Percentiles rank a stretch among this genome's conserved stretches.
These are phyloP conservation scores for Pleodorina starrii DNA, from an alignment of 139 green algal species.

Conservation along the genomic window DNA sequence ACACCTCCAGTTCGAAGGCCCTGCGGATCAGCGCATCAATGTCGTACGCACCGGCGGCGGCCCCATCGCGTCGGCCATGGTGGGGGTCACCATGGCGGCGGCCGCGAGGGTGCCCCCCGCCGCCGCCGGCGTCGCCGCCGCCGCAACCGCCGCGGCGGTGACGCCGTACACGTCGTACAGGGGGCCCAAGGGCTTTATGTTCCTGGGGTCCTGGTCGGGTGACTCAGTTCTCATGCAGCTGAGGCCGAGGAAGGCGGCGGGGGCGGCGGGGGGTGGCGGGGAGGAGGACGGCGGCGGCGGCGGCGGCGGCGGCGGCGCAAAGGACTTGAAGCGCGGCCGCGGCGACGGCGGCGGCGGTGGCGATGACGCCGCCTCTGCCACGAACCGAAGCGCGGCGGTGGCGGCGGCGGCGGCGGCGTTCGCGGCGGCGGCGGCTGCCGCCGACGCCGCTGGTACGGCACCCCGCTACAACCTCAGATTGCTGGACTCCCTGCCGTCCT, in stretches of 20 bases:
- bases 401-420: conserved; percentile 28
- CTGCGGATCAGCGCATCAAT: conserved; percentile 43
- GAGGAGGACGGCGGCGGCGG: no score
- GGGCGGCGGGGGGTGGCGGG: no score
- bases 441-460: neutral
- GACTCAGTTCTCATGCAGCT: conserved; percentile 90
- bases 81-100: conserved; percentile 34
- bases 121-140: neutral
- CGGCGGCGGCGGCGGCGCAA: neutral
- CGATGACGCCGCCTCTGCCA: neutral
- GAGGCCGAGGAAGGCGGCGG: neutral
- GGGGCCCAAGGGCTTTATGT: conserved; percentile 74
- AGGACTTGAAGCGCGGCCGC: neutral
- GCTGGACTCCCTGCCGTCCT: conserved; percentile 37
- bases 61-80: neutral
- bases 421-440: conserved; percentile 24
- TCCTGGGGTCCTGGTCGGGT: conserved; percentile 85
- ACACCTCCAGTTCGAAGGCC: conserved; percentile 41
- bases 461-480: conserved; percentile 10
- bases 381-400: conserved; percentile 16
- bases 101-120: conserved; percentile 1
- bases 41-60: conserved; percentile 26
- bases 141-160: conserved; percentile 17
- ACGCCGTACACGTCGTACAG: conserved; percentile 44
- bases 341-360: neutral